Percentiles rank a stretch among this genome's conserved stretches.
phyloP scores from a whole-genome alignment of 2,329 filamentous ascomycete species.

The Aspergillus costaricaensis region DNA sequence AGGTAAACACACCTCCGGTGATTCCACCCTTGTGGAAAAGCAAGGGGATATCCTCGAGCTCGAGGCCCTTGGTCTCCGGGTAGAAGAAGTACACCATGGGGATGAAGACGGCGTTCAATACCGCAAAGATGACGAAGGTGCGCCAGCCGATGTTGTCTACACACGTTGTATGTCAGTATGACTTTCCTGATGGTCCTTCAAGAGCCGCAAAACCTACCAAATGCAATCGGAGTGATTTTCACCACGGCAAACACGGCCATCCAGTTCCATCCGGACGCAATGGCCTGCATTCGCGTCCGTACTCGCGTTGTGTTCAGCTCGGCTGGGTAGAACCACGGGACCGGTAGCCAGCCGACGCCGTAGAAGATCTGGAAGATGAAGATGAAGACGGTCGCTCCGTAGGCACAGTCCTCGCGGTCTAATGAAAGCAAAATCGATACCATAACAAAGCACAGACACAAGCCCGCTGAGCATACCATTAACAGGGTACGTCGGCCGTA shows the following conservation, averaged over 20 bases:
- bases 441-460: slow-evolving; percentile 49
- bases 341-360: slow-evolving; percentile 47
- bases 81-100: slow-evolving; percentile 65
- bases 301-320: slow-evolving; percentile 47
- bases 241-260: slow-evolving; percentile 38
- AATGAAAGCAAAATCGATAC: slow-evolving; percentile 43
- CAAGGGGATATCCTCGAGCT: slow-evolving; percentile 61
- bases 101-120: slow-evolving; percentile 31
- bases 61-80: slow-evolving; percentile 65
- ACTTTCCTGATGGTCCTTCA: not conserved
- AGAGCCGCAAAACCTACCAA: slow-evolving; percentile 13
- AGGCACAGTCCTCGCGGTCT: slow-evolving; percentile 34
- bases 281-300: slow-evolving; percentile 43
- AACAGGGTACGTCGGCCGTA: slow-evolving; percentile 46
- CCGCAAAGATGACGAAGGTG: slow-evolving; percentile 34
- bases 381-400: slow-evolving; percentile 47
- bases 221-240: slow-evolving; percentile 30
- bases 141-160: slow-evolving; percentile 35
- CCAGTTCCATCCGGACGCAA: slow-evolving; percentile 42
- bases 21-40: slow-evolving; percentile 20
- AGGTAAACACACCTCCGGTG: slow-evolving; percentile 23
- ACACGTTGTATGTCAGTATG: slow-evolving; percentile 13
- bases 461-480: slow-evolving; percentile 43
- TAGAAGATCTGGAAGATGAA: slow-evolving; percentile 51
- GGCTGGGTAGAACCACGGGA: slow-evolving; percentile 49